Conservation (phyloP, 495 filamentous ascomycete genomes). For the Daldinia vernicosa region DNA sequence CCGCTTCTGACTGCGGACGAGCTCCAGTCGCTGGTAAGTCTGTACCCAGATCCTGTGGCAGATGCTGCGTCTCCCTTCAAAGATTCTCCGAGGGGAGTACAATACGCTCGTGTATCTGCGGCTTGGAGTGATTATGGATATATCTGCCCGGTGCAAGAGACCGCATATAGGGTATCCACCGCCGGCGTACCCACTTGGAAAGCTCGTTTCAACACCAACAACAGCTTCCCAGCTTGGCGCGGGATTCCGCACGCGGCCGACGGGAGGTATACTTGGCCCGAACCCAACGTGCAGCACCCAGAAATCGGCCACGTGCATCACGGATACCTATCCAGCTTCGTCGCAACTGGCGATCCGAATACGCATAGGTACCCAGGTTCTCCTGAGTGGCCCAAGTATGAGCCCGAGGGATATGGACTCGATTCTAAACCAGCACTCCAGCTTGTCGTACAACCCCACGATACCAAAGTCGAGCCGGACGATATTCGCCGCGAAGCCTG, state of each 20-base stretch:
- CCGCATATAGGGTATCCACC: conserved; percentile 60
- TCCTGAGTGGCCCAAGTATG: conserved; percentile 39
- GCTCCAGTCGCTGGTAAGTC: conserved; percentile 57
- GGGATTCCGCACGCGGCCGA: conserved; percentile 61
- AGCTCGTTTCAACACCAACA: conserved; percentile 53
- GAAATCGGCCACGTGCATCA: conserved; percentile 56
- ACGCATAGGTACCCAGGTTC: conserved; percentile 28
- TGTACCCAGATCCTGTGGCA: conserved; percentile 66
- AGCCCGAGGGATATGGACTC: conserved; percentile 34
- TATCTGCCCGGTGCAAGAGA: conserved; percentile 69
- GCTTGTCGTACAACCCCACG: conserved; percentile 32
- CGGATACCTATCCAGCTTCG: conserved; percentile 63
- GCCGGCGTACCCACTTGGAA: conserved; percentile 46
- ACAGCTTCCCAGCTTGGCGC: conserved; percentile 60
- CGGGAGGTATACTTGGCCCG: conserved; percentile 47
- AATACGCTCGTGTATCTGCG: conserved; percentile 66
- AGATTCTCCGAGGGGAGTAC: conserved; percentile 53
- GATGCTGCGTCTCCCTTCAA: conserved; percentile 35
- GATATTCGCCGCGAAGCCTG: conserved; percentile 37
- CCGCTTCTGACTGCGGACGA: conserved; percentile 57
- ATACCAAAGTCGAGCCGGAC: conserved; percentile 34
- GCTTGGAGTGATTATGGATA: conserved; percentile 73
- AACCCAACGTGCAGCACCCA: conserved; percentile 54
- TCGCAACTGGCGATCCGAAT: conserved; percentile 61
- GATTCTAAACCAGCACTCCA: conserved; percentile 38